Conservation (phyloP, 2,329 filamentous ascomycete genomes). For the Alternaria dauci region DNA sequence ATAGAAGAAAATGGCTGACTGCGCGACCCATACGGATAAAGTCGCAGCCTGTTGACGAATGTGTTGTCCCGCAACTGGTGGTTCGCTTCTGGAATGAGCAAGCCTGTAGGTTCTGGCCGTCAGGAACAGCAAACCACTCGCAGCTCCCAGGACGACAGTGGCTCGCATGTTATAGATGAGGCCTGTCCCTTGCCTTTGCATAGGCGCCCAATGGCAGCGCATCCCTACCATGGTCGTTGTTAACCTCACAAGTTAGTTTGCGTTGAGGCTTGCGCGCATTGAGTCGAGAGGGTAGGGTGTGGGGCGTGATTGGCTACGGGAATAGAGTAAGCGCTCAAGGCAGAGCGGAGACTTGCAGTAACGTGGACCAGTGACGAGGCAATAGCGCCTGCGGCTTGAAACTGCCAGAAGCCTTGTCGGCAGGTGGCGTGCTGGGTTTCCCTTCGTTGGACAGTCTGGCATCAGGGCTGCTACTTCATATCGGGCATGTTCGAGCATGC, state of each 20-base stretch:
- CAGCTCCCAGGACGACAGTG: slow-evolving; percentile 29
- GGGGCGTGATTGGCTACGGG: slow-evolving; percentile 26
- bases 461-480: slow-evolving; percentile 12
- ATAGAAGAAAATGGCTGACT: slow-evolving; percentile 6
- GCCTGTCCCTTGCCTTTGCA: slow-evolving; percentile 4
- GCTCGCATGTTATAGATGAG: slow-evolving; percentile 31
- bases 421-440: slow-evolving; percentile 18
- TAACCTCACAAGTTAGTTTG: slow-evolving; percentile 29
- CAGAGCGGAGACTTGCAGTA: slow-evolving; percentile 29
- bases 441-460: slow-evolving; percentile 10
- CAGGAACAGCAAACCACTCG: slow-evolving; percentile 33
- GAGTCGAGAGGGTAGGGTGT: slow-evolving; percentile 14
- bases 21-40: slow-evolving; percentile 11
- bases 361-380: slow-evolving; percentile 35
- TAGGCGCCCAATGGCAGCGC: slow-evolving; percentile 32
- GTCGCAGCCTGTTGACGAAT: slow-evolving; percentile 12
- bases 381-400: slow-evolving; percentile 44
- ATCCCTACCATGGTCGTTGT: slow-evolving; percentile 25
- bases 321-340: slow-evolving; percentile 33
- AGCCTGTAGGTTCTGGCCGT: slow-evolving; percentile 28
- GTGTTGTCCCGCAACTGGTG: slow-evolving; percentile 23
- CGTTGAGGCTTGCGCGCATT: slow-evolving; percentile 30
- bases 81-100: slow-evolving; percentile 24
- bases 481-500: slow-evolving; percentile 18
- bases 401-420: slow-evolving; percentile 18